A percentile compares a stretch with the other conserved stretches of the same genome.
These are phyloP conservation scores for Fusarium sacchari DNA, from an alignment of 2,329 filamentous ascomycete genomes.

Conservation along the genomic window DNA sequence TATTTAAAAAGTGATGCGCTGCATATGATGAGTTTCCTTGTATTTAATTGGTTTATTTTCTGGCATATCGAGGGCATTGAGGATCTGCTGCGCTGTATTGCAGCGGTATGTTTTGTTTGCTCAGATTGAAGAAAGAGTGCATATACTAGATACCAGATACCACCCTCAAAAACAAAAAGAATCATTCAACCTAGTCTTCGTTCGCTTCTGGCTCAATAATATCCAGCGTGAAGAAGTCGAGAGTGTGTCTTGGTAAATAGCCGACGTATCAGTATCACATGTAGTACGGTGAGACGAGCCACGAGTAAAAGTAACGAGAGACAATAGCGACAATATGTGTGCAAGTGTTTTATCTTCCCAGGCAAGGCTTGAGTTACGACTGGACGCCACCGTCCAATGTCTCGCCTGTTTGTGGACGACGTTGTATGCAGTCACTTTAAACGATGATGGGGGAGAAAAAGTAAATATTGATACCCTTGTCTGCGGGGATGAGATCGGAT, in stretches of 20 bases:
- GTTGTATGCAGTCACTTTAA: constrained; percentile 12
- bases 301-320: constrained; percentile 31
- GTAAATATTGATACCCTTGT: not conserved
- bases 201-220: not conserved
- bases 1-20: constrained; percentile 13
- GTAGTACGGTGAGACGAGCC: constrained; percentile 19
- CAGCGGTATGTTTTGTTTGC: constrained; percentile 15
- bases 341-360: constrained; percentile 1
- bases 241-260: constrained; percentile 15
- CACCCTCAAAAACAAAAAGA: not conserved
- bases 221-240: not conserved
- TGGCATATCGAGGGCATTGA: constrained; percentile 37
- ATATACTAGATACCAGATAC: constrained; percentile 31
- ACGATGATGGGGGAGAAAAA: not conserved
- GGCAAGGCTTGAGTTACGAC: constrained; percentile 26
- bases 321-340: not conserved
- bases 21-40: not conserved
- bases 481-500: constrained; percentile 2
- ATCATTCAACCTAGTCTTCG: not conserved
- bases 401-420: constrained; percentile 25
- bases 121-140: constrained; percentile 6
- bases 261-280: not conserved
- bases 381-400: constrained; percentile 34
- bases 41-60: constrained; percentile 1
- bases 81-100: constrained; percentile 11